phyloP scores from a whole-genome alignment of 2,329 filamentous ascomycete species.

The Ascocoryne sarcoides region DNA sequence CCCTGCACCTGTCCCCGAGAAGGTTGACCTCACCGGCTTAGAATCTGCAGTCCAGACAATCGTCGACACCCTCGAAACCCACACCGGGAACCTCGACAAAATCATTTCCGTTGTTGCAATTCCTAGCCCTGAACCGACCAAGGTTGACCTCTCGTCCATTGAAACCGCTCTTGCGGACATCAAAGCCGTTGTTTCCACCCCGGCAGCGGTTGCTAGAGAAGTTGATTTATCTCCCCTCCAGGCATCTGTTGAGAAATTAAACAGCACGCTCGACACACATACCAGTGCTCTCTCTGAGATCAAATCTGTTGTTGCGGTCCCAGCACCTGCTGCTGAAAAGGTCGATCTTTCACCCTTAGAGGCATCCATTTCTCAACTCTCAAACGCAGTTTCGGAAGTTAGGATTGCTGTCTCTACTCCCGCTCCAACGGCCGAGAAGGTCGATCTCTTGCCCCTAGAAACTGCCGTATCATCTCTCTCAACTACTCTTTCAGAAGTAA shows the following conservation, averaged over 20 bases:
- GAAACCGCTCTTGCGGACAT: slow-evolving; percentile 3
- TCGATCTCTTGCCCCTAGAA: slow-evolving; percentile 15
- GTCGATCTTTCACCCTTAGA: slow-evolving; percentile 14
- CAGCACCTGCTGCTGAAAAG: slow-evolving; percentile 7
- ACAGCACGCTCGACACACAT: slow-evolving; percentile 6
- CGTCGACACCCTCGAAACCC: slow-evolving; percentile 7
- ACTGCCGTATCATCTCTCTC: slow-evolving; percentile 9
- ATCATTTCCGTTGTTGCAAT: slow-evolving; percentile 3
- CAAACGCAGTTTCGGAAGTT: slow-evolving; percentile 13
- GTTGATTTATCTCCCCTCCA: slow-evolving; percentile 15
- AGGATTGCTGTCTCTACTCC: slow-evolving; percentile 11
- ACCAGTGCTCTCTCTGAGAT: slow-evolving; percentile 14
- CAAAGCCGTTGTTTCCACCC: slow-evolving; percentile 6
- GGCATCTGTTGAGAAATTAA: slow-evolving; percentile 13
- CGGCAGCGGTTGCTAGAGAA: slow-evolving; percentile 7
- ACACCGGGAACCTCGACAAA: not conserved
- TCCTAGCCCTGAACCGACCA: slow-evolving; percentile 2
- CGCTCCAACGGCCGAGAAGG: slow-evolving; percentile 10
- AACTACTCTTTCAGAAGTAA: slow-evolving; percentile 13
- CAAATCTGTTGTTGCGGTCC: slow-evolving; percentile 9
- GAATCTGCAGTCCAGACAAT: slow-evolving; percentile 10
- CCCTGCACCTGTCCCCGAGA: slow-evolving; percentile 6
- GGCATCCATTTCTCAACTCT: slow-evolving; percentile 9
- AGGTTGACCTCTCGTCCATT: slow-evolving; percentile 2
- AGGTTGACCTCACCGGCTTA: slow-evolving; percentile 8